Percentiles rank a stretch among this genome's conserved stretches.
phyloP scores from a whole-genome alignment of 345 rosid genomes.

The Camelina sativa region DNA sequence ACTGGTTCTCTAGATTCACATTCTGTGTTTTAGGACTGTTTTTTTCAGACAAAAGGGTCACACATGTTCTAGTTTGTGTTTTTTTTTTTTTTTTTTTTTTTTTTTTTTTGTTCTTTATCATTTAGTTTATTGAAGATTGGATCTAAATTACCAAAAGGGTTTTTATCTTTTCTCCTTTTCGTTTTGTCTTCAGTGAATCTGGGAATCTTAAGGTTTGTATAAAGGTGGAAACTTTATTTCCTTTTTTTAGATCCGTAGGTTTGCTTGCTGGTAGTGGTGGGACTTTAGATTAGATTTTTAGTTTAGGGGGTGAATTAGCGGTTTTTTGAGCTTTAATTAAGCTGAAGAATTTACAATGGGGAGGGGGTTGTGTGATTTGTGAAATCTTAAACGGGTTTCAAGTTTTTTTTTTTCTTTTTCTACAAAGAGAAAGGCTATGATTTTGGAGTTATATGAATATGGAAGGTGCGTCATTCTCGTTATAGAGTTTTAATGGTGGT shows the following conservation, averaged over 20 bases:
- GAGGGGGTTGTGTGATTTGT: constrained; percentile 39
- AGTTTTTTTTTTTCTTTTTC: background rate
- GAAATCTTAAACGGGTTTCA: constrained; percentile 37
- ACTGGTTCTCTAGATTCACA: constrained; percentile 40
- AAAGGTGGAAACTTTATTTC: constrained; percentile 42
- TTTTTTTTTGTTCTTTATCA: constrained; percentile 29
- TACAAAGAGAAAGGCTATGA: constrained; percentile 45
- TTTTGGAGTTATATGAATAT: constrained; percentile 42
- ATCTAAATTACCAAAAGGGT: constrained; percentile 38
- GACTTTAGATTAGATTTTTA: background rate
- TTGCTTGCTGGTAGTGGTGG: constrained; percentile 26
- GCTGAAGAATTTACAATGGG: constrained; percentile 38
- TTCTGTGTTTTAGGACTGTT: constrained; percentile 25
- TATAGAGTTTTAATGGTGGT: constrained; percentile 38
- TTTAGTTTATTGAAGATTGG: constrained; percentile 40
- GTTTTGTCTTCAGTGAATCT: constrained; percentile 15
- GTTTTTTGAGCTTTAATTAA: constrained; percentile 38
- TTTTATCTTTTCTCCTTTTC: constrained; percentile 12
- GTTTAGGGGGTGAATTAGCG: background rate
- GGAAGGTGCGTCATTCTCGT: constrained; percentile 56
- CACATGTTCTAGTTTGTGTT: constrained; percentile 33
- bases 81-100: constrained; percentile 34
- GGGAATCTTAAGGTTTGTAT: constrained; percentile 36
- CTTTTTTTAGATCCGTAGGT: constrained; percentile 34
- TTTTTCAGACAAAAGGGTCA: constrained; percentile 36